Evolutionary conservation across 2,329 filamentous ascomycete genomes (phyloP).

Genomic region (Xylariaceae sp.): DNA sequence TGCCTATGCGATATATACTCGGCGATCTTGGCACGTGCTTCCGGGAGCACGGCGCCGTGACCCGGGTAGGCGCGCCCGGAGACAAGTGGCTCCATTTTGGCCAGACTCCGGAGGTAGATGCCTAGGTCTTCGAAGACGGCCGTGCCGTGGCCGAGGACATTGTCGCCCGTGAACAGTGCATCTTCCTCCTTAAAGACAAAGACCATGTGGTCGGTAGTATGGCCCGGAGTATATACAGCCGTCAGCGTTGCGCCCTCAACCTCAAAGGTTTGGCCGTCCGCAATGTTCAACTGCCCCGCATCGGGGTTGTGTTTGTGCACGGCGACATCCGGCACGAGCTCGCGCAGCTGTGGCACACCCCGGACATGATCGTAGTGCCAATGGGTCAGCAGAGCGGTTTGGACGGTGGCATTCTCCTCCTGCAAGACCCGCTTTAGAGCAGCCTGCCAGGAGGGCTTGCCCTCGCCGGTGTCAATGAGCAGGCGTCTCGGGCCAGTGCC

Average conservation of each 20-base stretch:
- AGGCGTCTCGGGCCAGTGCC: conserved; percentile 69
- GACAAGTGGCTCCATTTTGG: conserved; percentile 62
- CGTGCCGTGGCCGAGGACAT: conserved; percentile 81
- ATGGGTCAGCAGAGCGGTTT: conserved; percentile 75
- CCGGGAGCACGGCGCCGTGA: conserved; percentile 73
- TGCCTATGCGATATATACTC: conserved; percentile 82
- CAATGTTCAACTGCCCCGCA: conserved; percentile 47
- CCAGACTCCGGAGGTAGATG: conserved; percentile 63
- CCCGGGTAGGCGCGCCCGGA: conserved; percentile 74
- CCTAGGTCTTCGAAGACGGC: conserved; percentile 75
- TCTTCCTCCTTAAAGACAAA: conserved; percentile 73
- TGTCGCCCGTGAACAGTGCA: conserved; percentile 84
- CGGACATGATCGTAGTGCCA: conserved; percentile 86
- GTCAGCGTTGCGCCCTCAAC: conserved; percentile 40
- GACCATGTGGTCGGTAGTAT: conserved; percentile 76
- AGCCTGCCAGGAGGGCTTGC: conserved; percentile 65
- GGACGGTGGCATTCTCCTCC: conserved; percentile 62
- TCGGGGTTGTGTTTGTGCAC: conserved; percentile 63
- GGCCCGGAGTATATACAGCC: conserved; percentile 51
- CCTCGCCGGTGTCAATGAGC: conserved; percentile 87
- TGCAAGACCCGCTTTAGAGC: conserved; percentile 60
- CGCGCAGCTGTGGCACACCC: conserved; percentile 65
- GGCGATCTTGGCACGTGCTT: conserved; percentile 64
- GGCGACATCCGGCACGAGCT: conserved; percentile 55
- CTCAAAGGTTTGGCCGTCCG: conserved; percentile 48